These are phyloP conservation scores for Pythium grandisporangium DNA, from an alignment of 352 stramenopile genomes.

Conservation along the genomic window DNA sequence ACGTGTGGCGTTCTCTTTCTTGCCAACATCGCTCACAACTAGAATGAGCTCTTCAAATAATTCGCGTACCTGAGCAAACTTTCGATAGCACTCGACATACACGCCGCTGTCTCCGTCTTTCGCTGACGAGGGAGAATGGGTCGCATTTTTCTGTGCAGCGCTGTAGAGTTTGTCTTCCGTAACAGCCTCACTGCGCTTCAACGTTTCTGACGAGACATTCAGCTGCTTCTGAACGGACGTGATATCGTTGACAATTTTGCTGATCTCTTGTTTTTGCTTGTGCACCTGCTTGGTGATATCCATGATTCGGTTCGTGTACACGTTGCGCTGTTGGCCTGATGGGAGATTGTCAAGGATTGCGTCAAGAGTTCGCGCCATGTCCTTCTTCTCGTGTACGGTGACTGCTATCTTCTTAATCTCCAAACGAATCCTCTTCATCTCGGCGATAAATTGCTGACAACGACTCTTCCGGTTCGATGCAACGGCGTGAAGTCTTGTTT, in stretches of 20 bases:
- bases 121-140: slow-evolving; percentile 2
- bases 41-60: slow-evolving; percentile 78
- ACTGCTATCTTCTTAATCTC: slow-evolving; percentile 61
- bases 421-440: slow-evolving; percentile 50
- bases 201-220: slow-evolving; percentile 64
- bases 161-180: slow-evolving; percentile 80
- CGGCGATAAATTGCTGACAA: slow-evolving; percentile 43
- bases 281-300: slow-evolving; percentile 88
- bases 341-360: slow-evolving; percentile 37
- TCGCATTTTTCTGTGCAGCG: slow-evolving; percentile 26
- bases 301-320: slow-evolving; percentile 86
- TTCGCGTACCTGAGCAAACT: slow-evolving; percentile 73
- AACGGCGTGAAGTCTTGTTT: slow-evolving; percentile 24
- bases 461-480: slow-evolving; percentile 42
- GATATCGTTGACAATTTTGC: slow-evolving; percentile 76
- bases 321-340: slow-evolving; percentile 50
- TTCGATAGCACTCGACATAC: slow-evolving; percentile 81
- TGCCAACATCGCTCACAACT: slow-evolving; percentile 53
- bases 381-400: slow-evolving; percentile 66
- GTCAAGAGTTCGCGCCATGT: slow-evolving; percentile 41
- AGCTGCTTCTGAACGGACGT: slow-evolving; percentile 70
- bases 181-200: slow-evolving; percentile 76
- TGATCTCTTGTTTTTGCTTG: slow-evolving; percentile 85
- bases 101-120: slow-evolving; percentile 10
- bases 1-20: slow-evolving; percentile 63